These are phyloP conservation scores for Polyrhizophydium stewartii DNA, from an alignment of 371 early-diverging fungal genomes.

Conservation along the genomic window DNA sequence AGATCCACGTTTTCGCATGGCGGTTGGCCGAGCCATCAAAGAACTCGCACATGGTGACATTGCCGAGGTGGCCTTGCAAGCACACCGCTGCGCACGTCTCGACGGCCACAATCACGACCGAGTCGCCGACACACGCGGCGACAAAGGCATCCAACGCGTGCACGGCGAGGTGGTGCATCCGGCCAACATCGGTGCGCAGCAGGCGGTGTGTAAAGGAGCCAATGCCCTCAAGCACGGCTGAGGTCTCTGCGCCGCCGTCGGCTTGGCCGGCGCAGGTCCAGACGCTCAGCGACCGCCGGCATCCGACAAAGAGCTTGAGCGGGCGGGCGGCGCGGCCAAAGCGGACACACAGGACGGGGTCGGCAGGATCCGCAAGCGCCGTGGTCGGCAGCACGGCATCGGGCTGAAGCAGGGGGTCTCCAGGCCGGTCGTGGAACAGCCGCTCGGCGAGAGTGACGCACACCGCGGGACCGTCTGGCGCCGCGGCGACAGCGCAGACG, in stretches of 20 bases:
- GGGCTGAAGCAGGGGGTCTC: too few relatives aligned
- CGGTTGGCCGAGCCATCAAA: neutral
- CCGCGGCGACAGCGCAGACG: too few relatives aligned
- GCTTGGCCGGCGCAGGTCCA: too few relatives aligned
- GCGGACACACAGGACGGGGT: neutral
- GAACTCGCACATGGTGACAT: constrained; percentile 12
- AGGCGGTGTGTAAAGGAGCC: neutral
- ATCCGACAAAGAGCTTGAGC: neutral
- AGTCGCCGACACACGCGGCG: constrained; percentile 1
- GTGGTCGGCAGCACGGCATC: too few relatives aligned
- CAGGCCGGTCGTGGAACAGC: too few relatives aligned
- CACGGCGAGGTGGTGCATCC: too few relatives aligned
- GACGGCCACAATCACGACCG: constrained; percentile 8
- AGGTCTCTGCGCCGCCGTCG: too few relatives aligned
- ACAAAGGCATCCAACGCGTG: neutral
- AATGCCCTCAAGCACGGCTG: neutral
- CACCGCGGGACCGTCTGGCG: too few relatives aligned
- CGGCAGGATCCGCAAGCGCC: too few relatives aligned
- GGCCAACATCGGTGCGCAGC: neutral
- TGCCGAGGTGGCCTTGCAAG: constrained; percentile 11
- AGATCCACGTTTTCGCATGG: neutral
- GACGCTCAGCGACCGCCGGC: neutral
- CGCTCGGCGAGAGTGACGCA: too few relatives aligned
- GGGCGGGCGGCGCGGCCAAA: neutral
- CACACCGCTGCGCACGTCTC: neutral